These are phyloP conservation scores for Sporothrix humicola DNA, from an alignment of 2,329 filamentous ascomycete genomes.

Conservation along the genomic window DNA sequence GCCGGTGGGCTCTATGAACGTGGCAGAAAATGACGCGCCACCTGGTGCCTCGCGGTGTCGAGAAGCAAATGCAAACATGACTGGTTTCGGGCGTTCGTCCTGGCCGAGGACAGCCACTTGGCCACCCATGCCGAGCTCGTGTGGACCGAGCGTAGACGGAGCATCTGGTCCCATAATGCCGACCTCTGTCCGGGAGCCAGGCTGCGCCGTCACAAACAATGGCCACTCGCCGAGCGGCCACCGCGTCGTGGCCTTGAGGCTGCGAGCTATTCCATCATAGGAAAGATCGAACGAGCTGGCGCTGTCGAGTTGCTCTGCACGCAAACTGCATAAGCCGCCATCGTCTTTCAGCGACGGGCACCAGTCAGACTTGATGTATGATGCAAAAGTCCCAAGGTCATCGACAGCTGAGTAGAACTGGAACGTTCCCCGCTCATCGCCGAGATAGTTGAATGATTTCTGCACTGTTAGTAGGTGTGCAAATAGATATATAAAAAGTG, in stretches of 20 bases:
- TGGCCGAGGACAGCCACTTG: constrained; percentile 79
- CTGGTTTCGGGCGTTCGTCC: constrained; percentile 72
- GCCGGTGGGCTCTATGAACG: constrained; percentile 74
- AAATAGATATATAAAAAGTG: no score
- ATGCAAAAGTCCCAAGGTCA: constrained; percentile 59
- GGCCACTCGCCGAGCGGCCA: constrained; percentile 60
- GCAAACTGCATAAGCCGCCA: constrained; percentile 56
- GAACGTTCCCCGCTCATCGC: constrained; percentile 62
- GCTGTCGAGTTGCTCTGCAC: constrained; percentile 51
- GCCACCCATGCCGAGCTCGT: constrained; percentile 80
- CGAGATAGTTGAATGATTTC: constrained; percentile 67
- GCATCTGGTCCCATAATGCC: constrained; percentile 74
- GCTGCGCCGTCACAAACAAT: constrained; percentile 50
- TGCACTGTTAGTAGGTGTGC: constrained; percentile 38
- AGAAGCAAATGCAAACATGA: constrained; percentile 82
- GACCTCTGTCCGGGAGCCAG: constrained; percentile 71
- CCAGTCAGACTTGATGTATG: constrained; percentile 57
- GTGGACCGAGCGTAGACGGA: constrained; percentile 63
- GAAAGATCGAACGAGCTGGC: constrained; percentile 77
- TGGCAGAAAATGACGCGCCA: constrained; percentile 61
- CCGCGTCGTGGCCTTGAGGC: constrained; percentile 67
- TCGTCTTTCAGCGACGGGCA: constrained; percentile 50
- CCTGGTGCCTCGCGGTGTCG: constrained; percentile 68
- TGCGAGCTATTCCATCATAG: constrained; percentile 70
- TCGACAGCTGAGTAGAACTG: constrained; percentile 75